Percentiles rank a stretch among this genome's conserved stretches.
phyloP scores from a whole-genome alignment of 1,139 yeast species.

The Citeromyces hawaiiensis region DNA sequence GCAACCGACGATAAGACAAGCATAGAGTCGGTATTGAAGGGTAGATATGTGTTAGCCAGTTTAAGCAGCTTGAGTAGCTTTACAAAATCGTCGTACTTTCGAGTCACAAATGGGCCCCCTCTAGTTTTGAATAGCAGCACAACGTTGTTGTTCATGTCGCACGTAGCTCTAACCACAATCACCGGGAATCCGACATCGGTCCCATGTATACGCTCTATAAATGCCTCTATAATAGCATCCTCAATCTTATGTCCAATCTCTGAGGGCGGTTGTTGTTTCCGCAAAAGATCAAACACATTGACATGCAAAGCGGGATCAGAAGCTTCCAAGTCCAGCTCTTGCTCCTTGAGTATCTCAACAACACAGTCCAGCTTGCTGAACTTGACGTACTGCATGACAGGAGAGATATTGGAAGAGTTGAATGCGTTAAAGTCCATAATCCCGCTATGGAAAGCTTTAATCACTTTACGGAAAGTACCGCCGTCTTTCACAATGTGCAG shows the following conservation, averaged over 20 bases:
- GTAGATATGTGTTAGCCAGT: constrained; percentile 11
- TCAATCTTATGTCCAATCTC: not conserved
- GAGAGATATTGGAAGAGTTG: constrained; percentile 50
- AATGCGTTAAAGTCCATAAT: constrained; percentile 46
- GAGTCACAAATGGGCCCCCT: constrained; percentile 5
- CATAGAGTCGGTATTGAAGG: constrained; percentile 8
- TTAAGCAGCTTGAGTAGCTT: constrained; percentile 13
- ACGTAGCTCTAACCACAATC: constrained; percentile 8
- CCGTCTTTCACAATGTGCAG: constrained; percentile 47
- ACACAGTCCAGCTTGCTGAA: constrained; percentile 56
- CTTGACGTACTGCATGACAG: constrained; percentile 59
- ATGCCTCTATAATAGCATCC: constrained; percentile 23
- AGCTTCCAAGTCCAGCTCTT: constrained; percentile 26
- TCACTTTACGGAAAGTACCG: constrained; percentile 13
- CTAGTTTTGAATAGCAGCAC: too few relatives aligned
- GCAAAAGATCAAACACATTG: constrained; percentile 38
- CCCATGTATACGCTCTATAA: constrained; percentile 28
- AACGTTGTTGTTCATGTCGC: too few relatives aligned
- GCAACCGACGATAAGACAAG: not conserved
- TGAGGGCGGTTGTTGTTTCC: constrained; percentile 12
- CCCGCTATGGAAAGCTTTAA: constrained; percentile 17
- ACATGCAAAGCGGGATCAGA: constrained; percentile 25
- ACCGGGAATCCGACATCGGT: constrained; percentile 17
- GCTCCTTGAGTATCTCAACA: constrained; percentile 27
- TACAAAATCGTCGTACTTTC: constrained; percentile 9